Evolutionary conservation across 2,329 filamentous ascomycete species (phyloP), one percentile per base, ranked within the genome.

Genomic region (Leptosphaerulina australis): DNA sequence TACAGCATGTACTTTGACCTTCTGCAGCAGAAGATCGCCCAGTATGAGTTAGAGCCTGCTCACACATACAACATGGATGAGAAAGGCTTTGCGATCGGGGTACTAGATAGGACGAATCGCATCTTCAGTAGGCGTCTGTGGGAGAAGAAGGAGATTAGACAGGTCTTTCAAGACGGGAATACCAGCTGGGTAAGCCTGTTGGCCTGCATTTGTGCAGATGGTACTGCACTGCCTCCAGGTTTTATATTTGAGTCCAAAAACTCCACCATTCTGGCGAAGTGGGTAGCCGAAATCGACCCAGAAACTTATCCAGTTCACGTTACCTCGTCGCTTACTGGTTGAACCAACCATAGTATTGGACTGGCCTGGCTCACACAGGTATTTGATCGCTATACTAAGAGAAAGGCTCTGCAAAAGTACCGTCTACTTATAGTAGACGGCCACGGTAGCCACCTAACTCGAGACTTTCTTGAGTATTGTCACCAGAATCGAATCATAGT

Each of bases 351-450:
- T 25, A 14, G 55, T 15, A 25, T 56, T 10, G 37, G 48, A 2
- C 20, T 53, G 14, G 39, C 39, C 9, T 39, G 25, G 36, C 25
- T 39, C 5, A 8, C 28, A 12, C 17, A 35, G n/a, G 33, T 58
- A 17, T 52, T 58, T 41, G 14, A 55, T 36, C 41, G 33, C 20
- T 17, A 35, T 20, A 70, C 55, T 48, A 62, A 44, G 33, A 24
- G 18, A n/a, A 54, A 52, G 22, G 56, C 34, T 46, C 56, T 50
- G 28, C 62, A 72, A 14, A 36, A 9, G 43, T 69, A 72, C 63
- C 50, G 63, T 17, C 58, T 76, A 2, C 55, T 77, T 5, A 61
- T 77, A 39, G 46, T 76, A 17, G 67, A 76, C 60, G 59, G 69
- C 26, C 55, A 76, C 61, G 51, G 49, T 34, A 72, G 63, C 40